A percentile compares a stretch with the other conserved stretches of the same genome.
phyloP scores from a whole-genome alignment of 257 asterid species.

The Paulownia fortunei region DNA sequence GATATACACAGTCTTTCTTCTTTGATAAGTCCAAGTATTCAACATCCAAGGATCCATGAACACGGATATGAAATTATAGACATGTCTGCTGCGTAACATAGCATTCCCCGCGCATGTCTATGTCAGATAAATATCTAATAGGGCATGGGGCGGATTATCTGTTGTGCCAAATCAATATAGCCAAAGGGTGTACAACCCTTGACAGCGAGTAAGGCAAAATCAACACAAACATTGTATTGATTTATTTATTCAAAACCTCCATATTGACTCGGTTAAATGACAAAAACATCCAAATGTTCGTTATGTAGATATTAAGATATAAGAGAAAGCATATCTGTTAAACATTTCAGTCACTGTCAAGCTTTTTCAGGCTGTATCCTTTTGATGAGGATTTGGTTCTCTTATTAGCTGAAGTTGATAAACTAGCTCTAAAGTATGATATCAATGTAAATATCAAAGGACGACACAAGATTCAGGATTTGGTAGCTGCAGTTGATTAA shows the following conservation, averaged over 20 bases:
- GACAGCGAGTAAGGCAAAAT: conserved; percentile 9
- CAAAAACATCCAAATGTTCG: background rate
- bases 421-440: conserved; percentile 15
- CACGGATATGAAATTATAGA: background rate
- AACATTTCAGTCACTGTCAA: conserved; percentile 2
- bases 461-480: conserved; percentile 12
- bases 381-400: conserved; percentile 12
- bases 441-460: background rate
- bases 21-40: conserved; percentile 14
- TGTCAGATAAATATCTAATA: background rate
- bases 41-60: conserved; percentile 12
- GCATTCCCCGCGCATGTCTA: background rate
- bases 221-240: conserved; percentile 8
- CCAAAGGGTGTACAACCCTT: background rate
- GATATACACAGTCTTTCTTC: background rate
- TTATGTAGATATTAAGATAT: background rate
- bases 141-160: background rate
- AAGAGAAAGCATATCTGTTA: conserved; percentile 4
- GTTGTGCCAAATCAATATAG: background rate
- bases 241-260: conserved; percentile 12
- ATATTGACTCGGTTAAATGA: background rate
- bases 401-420: conserved; percentile 1
- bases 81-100: background rate
- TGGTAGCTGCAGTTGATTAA: conserved; percentile 4
- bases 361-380: background rate